A percentile compares a stretch with the other conserved stretches of the same genome.
Conservation (phyloP, 1,284 basidiomycete species). For the Naganishia sp. region DNA sequence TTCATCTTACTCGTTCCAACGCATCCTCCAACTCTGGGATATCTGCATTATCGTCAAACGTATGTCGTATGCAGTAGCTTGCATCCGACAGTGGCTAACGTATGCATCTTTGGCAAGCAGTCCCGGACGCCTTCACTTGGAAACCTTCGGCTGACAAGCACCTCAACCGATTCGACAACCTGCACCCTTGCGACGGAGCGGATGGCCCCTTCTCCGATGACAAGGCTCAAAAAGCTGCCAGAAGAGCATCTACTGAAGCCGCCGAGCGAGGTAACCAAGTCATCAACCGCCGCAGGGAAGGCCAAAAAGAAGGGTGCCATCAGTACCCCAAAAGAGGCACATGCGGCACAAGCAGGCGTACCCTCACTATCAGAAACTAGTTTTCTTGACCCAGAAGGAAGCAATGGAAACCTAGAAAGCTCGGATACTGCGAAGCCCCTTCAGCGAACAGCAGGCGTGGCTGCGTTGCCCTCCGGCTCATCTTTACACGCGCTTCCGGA, state of each 20-base stretch:
- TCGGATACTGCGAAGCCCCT: not conserved
- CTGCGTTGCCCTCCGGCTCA: no score
- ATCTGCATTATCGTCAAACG: constrained; percentile 9
- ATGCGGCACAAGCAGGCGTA: no score
- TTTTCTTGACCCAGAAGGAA: not conserved
- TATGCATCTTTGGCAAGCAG: not conserved
- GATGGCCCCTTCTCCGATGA: constrained; percentile 1
- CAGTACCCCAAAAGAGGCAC: not conserved
- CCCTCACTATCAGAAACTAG: not conserved
- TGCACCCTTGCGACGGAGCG: constrained; percentile 1
- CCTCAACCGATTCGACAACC: not conserved
- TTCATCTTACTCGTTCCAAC: constrained; percentile 14
- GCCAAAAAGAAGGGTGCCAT: not conserved
- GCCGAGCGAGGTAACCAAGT: constrained; percentile 15
- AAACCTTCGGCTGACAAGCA: constrained; percentile 1
- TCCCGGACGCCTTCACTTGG: not conserved
- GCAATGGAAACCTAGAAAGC: not conserved
- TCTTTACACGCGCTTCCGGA: not conserved
- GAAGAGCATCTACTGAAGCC: constrained; percentile 27
- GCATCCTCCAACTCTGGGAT: constrained; percentile 9
- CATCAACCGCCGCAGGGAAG: not conserved
- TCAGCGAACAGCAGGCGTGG: not conserved
- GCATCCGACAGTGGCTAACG: no score
- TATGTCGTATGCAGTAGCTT: not conserved
- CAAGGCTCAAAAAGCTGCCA: constrained; percentile 25